Conservation (phyloP, 179 eudicot species). For the Drosera spatulata region DNA sequence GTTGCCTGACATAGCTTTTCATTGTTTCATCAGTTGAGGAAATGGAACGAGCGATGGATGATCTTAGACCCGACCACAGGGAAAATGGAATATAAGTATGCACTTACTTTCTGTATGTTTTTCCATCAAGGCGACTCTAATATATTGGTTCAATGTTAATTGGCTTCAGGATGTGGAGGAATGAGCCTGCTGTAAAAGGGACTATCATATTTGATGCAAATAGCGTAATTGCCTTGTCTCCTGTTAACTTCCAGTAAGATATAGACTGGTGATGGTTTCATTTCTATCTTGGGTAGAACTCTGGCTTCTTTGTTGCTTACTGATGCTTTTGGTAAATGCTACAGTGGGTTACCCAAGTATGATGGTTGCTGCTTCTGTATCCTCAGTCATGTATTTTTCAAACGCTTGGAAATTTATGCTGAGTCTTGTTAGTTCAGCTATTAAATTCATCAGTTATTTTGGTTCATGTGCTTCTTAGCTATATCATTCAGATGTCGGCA, state of each 20-base stretch:
- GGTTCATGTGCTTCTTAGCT: conserved; percentile 32
- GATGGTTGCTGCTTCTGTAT: conserved; percentile 99
- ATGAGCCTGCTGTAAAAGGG: conserved; percentile 87
- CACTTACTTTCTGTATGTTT: not conserved
- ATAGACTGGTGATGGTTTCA: conserved; percentile 2
- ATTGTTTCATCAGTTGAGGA: conserved; percentile 49
- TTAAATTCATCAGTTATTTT: too few species aligned
- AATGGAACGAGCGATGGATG: conserved; percentile 99
- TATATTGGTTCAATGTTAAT: conserved; percentile 2
- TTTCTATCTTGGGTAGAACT: not conserved
- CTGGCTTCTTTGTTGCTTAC: not conserved
- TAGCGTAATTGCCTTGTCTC: conserved; percentile 88
- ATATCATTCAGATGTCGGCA: conserved; percentile 65
- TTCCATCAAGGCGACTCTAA: too few species aligned
- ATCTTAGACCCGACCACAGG: conserved; percentile 97
- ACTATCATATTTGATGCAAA: conserved; percentile 74
- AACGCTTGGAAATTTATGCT: too few species aligned
- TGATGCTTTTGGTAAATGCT: conserved; percentile 19
- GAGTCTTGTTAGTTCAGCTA: too few species aligned
- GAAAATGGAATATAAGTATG: conserved; percentile 98
- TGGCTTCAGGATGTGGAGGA: conserved; percentile 66
- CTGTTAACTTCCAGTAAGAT: conserved; percentile 96
- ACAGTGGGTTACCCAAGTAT: conserved; percentile 92
- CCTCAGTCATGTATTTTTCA: conserved; percentile 17
- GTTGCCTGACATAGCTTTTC: not conserved